Conservation (phyloP, 257 asterid genomes). For the Solanum medicagineum region DNA sequence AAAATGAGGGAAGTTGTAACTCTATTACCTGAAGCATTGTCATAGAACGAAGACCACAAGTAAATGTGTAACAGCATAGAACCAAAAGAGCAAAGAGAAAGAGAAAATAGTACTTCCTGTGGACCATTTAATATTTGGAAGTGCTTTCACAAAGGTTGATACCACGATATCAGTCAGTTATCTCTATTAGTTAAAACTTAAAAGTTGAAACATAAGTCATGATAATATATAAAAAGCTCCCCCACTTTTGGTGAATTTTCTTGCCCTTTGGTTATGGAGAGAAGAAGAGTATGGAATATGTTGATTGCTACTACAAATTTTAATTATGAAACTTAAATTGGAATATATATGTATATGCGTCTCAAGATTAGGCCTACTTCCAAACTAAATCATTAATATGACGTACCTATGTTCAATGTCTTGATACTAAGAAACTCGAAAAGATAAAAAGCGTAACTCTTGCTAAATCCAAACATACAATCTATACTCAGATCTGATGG, state of each 20-base stretch:
- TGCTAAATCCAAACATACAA: background rate
- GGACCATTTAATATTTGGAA: background rate
- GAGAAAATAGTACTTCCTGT: background rate
- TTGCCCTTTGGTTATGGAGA: background rate
- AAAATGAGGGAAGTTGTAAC: constrained; percentile 87
- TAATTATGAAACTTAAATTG: background rate
- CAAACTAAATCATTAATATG: background rate
- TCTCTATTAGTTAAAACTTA: background rate
- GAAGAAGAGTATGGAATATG: background rate
- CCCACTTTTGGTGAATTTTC: background rate
- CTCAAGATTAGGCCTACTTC: background rate
- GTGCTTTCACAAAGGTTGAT: background rate
- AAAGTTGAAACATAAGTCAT: background rate
- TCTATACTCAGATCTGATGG: background rate
- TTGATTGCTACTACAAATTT: background rate
- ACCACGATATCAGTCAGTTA: background rate
- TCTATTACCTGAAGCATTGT: constrained; percentile 54
- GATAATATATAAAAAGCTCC: background rate
- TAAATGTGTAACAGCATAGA: background rate
- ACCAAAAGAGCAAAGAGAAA: background rate
- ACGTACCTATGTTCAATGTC: background rate
- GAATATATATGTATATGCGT: background rate
- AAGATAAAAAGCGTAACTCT: background rate
- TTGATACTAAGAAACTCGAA: background rate
- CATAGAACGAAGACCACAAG: background rate